These are phyloP conservation scores for Xylariaceae sp. DNA, from an alignment of 2,329 filamentous ascomycete species.

Conservation along the genomic window DNA sequence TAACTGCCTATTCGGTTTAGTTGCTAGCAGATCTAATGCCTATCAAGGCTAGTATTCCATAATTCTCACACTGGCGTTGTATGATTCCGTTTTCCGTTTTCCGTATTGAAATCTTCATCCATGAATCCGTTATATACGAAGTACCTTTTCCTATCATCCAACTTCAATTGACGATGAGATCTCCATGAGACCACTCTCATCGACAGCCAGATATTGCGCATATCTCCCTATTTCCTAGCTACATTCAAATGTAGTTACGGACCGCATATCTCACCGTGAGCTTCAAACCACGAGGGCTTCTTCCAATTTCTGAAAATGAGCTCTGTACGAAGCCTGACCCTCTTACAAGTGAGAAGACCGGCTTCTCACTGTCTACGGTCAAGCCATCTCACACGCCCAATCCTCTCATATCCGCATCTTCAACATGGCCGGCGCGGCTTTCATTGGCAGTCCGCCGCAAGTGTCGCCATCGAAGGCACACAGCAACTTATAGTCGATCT, in stretches of 20 bases:
- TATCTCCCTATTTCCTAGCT: not conserved
- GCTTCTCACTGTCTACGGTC: not conserved
- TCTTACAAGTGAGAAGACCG: constrained; percentile 1
- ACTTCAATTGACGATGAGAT: not conserved
- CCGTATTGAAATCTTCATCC: too few species aligned
- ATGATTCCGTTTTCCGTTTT: too few species aligned
- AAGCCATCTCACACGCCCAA: not conserved
- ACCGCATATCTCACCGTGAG: not conserved
- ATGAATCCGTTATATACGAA: too few species aligned
- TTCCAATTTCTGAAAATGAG: constrained; percentile 4
- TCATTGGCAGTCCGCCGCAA: constrained; percentile 32
- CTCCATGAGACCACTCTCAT: not conserved
- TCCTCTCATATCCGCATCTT: not conserved
- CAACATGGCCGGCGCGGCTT: constrained; percentile 24
- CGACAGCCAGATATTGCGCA: not conserved
- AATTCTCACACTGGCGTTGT: too few species aligned
- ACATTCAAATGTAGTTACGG: not conserved
- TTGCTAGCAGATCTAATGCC: too few species aligned
- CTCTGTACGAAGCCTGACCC: not conserved
- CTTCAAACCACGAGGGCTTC: not conserved
- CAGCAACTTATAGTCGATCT: constrained; percentile 41
- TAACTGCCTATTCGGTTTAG: too few species aligned
- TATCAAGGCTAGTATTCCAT: too few species aligned
- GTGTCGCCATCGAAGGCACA: constrained; percentile 31
- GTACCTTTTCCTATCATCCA: not conserved